Percentiles rank a stretch among this genome's conserved stretches.
Evolutionary conservation across 345 rosid genomes (phyloP).

Genomic region (Salix exigua): DNA sequence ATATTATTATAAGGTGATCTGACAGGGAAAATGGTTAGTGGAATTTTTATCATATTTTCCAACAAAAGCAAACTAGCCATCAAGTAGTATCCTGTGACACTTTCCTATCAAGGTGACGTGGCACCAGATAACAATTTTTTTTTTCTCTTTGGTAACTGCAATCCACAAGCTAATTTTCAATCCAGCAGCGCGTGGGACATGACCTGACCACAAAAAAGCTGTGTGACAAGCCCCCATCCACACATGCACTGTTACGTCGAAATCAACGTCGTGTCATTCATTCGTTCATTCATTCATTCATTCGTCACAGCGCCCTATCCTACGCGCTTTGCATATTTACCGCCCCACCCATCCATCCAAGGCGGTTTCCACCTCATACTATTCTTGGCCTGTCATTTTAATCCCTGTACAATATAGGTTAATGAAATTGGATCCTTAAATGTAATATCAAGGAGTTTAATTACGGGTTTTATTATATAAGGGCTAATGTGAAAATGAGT

Average conservation of each 20-base stretch:
- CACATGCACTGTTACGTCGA: slow-evolving; percentile 6
- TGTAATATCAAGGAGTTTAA: too few species aligned
- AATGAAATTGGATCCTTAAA: too few species aligned
- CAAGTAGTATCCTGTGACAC: too few species aligned
- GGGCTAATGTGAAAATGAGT: too few species aligned
- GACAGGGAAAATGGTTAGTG: too few species aligned
- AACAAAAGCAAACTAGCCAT: neutral
- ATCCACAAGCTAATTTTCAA: neutral
- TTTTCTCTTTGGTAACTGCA: too few species aligned
- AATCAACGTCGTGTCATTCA: neutral
- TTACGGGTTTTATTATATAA: too few species aligned
- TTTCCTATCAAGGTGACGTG: too few species aligned
- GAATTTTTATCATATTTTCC: neutral
- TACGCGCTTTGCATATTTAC: neutral
- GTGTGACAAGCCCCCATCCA: neutral
- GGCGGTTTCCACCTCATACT: neutral
- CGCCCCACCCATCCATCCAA: too few species aligned
- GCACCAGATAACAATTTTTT: too few species aligned
- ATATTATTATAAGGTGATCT: too few species aligned
- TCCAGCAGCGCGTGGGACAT: neutral
- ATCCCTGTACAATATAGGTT: too few species aligned
- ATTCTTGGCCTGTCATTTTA: neutral
- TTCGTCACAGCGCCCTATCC: neutral
- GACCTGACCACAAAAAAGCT: neutral
- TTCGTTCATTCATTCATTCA: neutral